phyloP scores from a whole-genome alignment of 73 alveolate genomes.

The Halteria grandinella region DNA sequence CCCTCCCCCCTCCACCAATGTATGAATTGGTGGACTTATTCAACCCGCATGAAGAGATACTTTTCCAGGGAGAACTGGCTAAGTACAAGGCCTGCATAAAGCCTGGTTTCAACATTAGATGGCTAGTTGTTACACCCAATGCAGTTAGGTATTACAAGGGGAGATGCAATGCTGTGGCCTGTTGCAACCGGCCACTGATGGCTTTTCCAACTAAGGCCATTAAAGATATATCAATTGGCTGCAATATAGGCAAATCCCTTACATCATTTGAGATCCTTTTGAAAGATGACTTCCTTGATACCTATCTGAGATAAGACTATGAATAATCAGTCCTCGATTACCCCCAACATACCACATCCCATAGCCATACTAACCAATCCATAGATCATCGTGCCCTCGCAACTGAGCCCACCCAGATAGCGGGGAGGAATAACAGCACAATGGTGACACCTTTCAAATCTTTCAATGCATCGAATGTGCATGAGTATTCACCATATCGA shows the following conservation, averaged over 20 bases:
- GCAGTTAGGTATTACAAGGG: constrained; percentile 37
- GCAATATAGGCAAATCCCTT: background rate
- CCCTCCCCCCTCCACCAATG: constrained; percentile 25
- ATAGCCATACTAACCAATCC: no score
- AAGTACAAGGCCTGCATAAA: constrained; percentile 43
- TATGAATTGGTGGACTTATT: constrained; percentile 9
- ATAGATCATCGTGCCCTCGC: no score
- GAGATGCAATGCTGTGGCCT: constrained; percentile 40
- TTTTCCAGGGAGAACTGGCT: constrained; percentile 43
- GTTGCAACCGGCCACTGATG: constrained; percentile 37
- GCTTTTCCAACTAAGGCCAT: constrained; percentile 48
- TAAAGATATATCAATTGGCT: constrained; percentile 24
- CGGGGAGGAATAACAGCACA: background rate
- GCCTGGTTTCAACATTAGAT: constrained; percentile 24
- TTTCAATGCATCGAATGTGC: background rate
- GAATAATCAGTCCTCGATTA: background rate
- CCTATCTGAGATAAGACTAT: constrained; percentile 30
- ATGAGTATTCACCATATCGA: background rate
- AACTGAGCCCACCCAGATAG: no score
- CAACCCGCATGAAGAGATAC: constrained; percentile 38
- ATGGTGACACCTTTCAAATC: background rate
- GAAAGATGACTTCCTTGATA: constrained; percentile 35
- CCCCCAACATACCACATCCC: background rate
- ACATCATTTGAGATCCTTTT: constrained; percentile 32
- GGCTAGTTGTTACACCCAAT: constrained; percentile 39